Evolutionary conservation across 768 basidiomycete species (phyloP).

Genomic region (Panellus pusillus): DNA sequence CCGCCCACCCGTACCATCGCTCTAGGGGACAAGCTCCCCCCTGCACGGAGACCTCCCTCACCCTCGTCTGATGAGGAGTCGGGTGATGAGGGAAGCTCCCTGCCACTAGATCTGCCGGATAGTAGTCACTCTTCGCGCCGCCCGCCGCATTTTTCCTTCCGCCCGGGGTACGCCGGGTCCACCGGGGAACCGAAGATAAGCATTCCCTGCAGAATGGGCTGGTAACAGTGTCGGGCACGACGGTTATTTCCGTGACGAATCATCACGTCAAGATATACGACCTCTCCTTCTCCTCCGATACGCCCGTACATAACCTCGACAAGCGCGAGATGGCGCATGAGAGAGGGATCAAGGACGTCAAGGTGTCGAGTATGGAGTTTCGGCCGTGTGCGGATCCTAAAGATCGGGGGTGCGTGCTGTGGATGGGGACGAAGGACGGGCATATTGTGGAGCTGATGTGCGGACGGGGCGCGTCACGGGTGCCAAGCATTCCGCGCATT

Average conservation of each 20-base stretch:
- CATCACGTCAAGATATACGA: constrained; percentile 68
- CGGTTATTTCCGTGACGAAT: constrained; percentile 55
- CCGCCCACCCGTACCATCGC: constrained; percentile 77
- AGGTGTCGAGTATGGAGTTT: constrained; percentile 79
- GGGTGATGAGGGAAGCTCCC: constrained; percentile 50
- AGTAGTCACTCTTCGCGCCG: constrained; percentile 65
- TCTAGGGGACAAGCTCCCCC: constrained; percentile 68
- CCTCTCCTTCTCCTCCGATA: constrained; percentile 45
- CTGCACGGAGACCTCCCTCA: constrained; percentile 47
- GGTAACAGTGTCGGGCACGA: constrained; percentile 55
- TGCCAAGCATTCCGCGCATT: constrained; percentile 61
- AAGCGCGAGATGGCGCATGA: constrained; percentile 52
- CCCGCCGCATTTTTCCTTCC: constrained; percentile 42
- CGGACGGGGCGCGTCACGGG: constrained; percentile 56
- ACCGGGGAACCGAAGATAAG: constrained; percentile 49
- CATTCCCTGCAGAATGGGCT: constrained; percentile 58
- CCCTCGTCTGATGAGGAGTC: constrained; percentile 56
- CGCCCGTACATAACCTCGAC: constrained; percentile 52
- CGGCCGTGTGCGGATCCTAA: constrained; percentile 45
- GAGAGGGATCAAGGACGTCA: constrained; percentile 56
- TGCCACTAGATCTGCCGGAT: constrained; percentile 56
- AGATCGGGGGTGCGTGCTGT: constrained; percentile 64
- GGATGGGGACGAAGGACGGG: constrained; percentile 92
- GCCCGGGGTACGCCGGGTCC: constrained; percentile 31
- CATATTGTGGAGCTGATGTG: constrained; percentile 83